Evolutionary conservation across 1,284 basidiomycete genomes (phyloP).

Genomic region (Pseudozyma sp.): DNA sequence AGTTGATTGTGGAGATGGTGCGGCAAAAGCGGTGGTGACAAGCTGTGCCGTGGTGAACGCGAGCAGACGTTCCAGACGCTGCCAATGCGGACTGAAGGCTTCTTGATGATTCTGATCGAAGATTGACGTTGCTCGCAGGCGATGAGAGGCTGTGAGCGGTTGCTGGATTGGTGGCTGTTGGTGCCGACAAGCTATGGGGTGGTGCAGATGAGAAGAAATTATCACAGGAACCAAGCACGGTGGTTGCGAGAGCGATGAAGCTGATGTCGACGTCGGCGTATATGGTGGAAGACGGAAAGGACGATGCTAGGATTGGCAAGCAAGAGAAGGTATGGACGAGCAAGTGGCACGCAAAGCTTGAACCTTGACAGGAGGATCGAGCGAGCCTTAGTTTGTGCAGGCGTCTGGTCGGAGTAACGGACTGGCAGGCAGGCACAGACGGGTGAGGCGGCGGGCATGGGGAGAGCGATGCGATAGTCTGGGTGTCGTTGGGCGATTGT

Average conservation of each 20-base stretch:
- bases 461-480: no score
- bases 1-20: neutral
- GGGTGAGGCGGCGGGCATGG: neutral
- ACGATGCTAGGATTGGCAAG: neutral
- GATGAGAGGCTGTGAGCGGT: neutral
- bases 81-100: slow-evolving; percentile 4
- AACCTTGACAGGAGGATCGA: slow-evolving; percentile 14
- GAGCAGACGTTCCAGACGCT: slow-evolving; percentile 27
- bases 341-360: neutral
- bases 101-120: neutral
- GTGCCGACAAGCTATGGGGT: no score
- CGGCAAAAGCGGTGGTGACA: neutral
- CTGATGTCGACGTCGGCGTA: neutral
- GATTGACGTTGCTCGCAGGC: no score
- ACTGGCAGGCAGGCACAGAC: slow-evolving; percentile 1
- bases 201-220: neutral
- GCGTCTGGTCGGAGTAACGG: slow-evolving; percentile 14
- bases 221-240: neutral
- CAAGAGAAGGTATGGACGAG: neutral
- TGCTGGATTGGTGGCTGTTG: neutral
- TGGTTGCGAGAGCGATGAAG: neutral
- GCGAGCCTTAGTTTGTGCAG: slow-evolving; percentile 7
- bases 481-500: neutral
- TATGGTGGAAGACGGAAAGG: slow-evolving; percentile 1
- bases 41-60: slow-evolving; percentile 8